A percentile compares a stretch with the other conserved stretches of the same genome.
Conservation (phyloP, 2,329 filamentous ascomycete species). For the Fusarium stilboides region DNA sequence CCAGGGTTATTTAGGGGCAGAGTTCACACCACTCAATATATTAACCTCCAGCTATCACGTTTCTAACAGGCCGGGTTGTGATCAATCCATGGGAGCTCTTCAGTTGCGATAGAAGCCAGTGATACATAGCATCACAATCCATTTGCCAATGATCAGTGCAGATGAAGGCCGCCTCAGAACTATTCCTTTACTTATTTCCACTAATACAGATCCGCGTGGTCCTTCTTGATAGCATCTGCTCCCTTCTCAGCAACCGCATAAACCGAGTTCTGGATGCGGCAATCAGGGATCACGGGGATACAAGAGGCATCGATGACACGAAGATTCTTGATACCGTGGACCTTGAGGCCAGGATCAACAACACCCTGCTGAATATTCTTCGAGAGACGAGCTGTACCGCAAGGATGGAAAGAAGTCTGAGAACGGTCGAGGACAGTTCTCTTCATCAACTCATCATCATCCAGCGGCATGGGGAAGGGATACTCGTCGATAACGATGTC, state of each 20-base stretch:
- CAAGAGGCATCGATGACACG: conserved; percentile 70
- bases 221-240: not conserved
- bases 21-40: no score
- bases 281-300: conserved; percentile 70
- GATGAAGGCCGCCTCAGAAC: no score
- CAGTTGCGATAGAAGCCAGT: no score
- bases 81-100: no score
- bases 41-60: no score
- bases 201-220: not conserved
- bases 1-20: no score
- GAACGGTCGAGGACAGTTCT: conserved; percentile 69
- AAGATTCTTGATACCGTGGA: conserved; percentile 68
- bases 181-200: no score
- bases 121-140: no score
- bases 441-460: conserved; percentile 70
- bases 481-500: conserved; percentile 69
- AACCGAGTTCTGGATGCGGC: conserved; percentile 71
- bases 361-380: conserved; percentile 64
- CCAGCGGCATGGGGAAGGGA: conserved; percentile 72
- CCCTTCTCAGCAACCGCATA: conserved; percentile 72
- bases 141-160: no score
- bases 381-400: conserved; percentile 68
- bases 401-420: conserved; percentile 73
- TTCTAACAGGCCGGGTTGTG: no score
- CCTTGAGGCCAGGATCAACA: conserved; percentile 65